Evolutionary conservation across 306 rosid species (phyloP), one percentile per base, ranked within the genome.

Genomic region (Vigna unguiculata): DNA sequence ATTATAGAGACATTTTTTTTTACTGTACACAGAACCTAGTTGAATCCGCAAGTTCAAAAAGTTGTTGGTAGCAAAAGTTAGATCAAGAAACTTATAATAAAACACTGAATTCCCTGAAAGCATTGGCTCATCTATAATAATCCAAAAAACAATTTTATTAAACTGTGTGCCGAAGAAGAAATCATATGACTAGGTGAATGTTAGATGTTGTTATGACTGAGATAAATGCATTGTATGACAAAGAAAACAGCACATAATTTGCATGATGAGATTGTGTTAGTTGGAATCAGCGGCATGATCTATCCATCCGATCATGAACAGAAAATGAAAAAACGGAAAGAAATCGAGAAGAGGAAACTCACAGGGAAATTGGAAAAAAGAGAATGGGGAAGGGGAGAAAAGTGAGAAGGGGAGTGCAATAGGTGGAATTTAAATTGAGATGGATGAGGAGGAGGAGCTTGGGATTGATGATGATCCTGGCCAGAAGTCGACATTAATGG

Each of bases 341-440:
- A 14, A 43, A 43, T 43, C 6, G 17, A 13, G 0, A 12, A 30
- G 12, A 20, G 21, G 9, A 13, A 7, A 80, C 80, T 80, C 20
- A 80, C 83, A 3, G 76, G 17, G 71, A 32, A 12, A 75, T 60
- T 30, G 9, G 41, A 58, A 43, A 15, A 62, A 25, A 51, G 45
- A 48, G 76, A 65, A 49, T 38, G 63, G 11, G 51, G 3, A 45
- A 6, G 49, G 7, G 20, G 36, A 21, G 14, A 7, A 3, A 3
- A 11, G 30, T 38, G 65, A 7, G 81, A 9, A 69, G 66, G 65
- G 5, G 84, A 59, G 61, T 51, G 51, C 3, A 69, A 40, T 0
- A 74, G 65, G 4, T 75, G 13, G 77, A 76, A 76, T 43, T 75
- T 70, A 74, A 81, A 61, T 22, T 48, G 80, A 11, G 83, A 63